Conservation (phyloP, 2,329 filamentous ascomycete species). For the Drechslerella coelobrocha region DNA sequence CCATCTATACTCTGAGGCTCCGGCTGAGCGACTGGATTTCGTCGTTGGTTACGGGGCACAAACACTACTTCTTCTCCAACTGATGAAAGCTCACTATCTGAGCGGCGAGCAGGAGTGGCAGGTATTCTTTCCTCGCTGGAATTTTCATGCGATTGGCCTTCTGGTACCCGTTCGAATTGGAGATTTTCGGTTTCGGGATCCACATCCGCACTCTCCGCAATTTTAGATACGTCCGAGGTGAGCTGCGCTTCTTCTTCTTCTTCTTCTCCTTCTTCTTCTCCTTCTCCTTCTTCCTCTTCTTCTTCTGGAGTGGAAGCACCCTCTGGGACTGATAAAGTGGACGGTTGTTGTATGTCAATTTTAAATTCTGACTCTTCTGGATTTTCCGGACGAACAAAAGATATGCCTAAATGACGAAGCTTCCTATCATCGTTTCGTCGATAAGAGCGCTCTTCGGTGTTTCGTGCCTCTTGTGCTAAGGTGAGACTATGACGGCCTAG, state of each 20-base stretch:
- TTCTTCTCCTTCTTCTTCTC: too few relatives aligned
- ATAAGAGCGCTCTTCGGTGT: constrained; percentile 61
- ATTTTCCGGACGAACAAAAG: constrained; percentile 34
- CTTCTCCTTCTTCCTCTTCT: too few relatives aligned
- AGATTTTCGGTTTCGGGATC: background rate
- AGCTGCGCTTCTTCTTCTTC: too few relatives aligned
- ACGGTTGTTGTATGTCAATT: background rate
- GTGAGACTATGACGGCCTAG: constrained; percentile 53
- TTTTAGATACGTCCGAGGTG: background rate
- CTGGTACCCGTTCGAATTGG: background rate
- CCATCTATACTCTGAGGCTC: background rate
- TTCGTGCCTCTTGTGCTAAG: constrained; percentile 67
- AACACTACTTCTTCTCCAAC: constrained; percentile 34
- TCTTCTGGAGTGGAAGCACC: background rate
- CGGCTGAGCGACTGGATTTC: background rate
- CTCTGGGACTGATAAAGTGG: background rate
- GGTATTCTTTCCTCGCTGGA: background rate
- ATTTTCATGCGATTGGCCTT: background rate
- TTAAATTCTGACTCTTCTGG: background rate
- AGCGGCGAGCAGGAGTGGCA: background rate
- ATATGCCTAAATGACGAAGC: constrained; percentile 29
- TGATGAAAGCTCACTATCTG: constrained; percentile 5
- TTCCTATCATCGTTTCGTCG: constrained; percentile 36
- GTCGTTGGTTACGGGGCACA: constrained; percentile 30
- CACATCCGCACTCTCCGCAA: background rate